Conservation (phyloP, 2,329 filamentous ascomycete genomes). For the Monosporascus cannonballus region DNA sequence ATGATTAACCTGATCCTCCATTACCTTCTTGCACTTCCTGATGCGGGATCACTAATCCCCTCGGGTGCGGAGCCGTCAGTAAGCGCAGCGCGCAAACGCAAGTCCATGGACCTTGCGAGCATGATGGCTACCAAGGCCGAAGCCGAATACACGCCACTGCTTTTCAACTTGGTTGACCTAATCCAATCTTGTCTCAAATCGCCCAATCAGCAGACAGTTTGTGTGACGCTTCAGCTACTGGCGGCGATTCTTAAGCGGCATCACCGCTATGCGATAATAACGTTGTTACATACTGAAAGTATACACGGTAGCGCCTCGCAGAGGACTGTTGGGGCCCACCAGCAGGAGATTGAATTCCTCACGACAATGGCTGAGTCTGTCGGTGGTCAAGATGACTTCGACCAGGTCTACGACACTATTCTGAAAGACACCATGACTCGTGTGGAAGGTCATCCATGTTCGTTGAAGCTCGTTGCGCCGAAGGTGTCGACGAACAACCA, state of each 20-base stretch:
- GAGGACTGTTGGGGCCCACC: constrained; percentile 67
- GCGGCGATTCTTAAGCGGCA: constrained; percentile 83
- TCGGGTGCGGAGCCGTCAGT: constrained; percentile 43
- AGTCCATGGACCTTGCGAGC: constrained; percentile 81
- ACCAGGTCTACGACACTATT: constrained; percentile 66
- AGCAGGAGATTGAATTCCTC: constrained; percentile 68
- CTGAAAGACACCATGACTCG: constrained; percentile 64
- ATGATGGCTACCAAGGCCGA: constrained; percentile 73
- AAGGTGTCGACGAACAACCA: constrained; percentile 51
- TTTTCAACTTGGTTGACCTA: constrained; percentile 92
- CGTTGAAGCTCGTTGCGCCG: constrained; percentile 59
- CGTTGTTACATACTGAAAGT: constrained; percentile 63
- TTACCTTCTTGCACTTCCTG: constrained; percentile 80
- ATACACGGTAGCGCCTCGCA: constrained; percentile 46
- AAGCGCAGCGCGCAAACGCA: constrained; percentile 71
- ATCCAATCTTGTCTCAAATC: constrained; percentile 81
- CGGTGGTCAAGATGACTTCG: constrained; percentile 62
- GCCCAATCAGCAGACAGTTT: constrained; percentile 79
- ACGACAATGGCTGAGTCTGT: constrained; percentile 63
- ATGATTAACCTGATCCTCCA: constrained; percentile 91
- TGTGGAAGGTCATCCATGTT: constrained; percentile 69
- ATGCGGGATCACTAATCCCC: constrained; percentile 35
- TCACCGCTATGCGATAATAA: constrained; percentile 77
- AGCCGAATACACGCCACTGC: constrained; percentile 66
- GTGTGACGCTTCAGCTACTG: constrained; percentile 80